Evolutionary conservation across 2,329 filamentous ascomycete species (phyloP).

Genomic region (Myriosclerotinia curreyana): DNA sequence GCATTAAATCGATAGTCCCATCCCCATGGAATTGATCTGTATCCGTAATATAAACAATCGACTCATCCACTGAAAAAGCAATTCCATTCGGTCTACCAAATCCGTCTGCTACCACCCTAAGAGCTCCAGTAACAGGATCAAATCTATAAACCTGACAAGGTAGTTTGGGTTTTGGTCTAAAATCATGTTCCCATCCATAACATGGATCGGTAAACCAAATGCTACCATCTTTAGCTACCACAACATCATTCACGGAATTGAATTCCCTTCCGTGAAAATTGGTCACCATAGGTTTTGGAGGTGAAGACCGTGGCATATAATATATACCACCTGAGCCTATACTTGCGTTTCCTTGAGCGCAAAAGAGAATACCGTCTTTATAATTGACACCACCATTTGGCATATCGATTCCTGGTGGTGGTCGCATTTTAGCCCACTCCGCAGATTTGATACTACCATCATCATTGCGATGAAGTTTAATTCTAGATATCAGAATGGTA

Average conservation of each 20-base stretch:
- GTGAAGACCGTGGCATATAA: slow-evolving; percentile 27
- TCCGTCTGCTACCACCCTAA: slow-evolving; percentile 56
- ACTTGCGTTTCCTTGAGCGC: slow-evolving; percentile 28
- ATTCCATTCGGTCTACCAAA: slow-evolving; percentile 57
- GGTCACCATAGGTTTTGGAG: slow-evolving; percentile 46
- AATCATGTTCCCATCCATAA: slow-evolving; percentile 58
- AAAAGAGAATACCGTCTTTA: slow-evolving; percentile 32
- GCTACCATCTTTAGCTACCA: slow-evolving; percentile 52
- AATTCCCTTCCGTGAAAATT: slow-evolving; percentile 58
- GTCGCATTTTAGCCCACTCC: slow-evolving; percentile 38
- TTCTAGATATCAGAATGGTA: slow-evolving; percentile 47
- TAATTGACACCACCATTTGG: slow-evolving; percentile 32
- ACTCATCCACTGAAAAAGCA: slow-evolving; percentile 54
- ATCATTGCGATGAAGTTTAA: slow-evolving; percentile 39
- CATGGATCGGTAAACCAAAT: slow-evolving; percentile 64
- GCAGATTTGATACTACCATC: slow-evolving; percentile 37
- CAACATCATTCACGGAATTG: slow-evolving; percentile 58
- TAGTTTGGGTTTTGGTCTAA: slow-evolving; percentile 52
- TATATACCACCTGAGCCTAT: slow-evolving; percentile 26
- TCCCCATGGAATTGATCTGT: slow-evolving; percentile 45
- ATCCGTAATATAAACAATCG: slow-evolving; percentile 54
- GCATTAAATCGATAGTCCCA: slow-evolving; percentile 24
- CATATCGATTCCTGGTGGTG: slow-evolving; percentile 43
- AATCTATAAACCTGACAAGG: slow-evolving; percentile 59
- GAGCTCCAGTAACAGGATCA: slow-evolving; percentile 48